Evolutionary conservation across 768 basidiomycete species (phyloP), one percentile per base, ranked within the genome.

Genomic region (Hygrocybe punicea): DNA sequence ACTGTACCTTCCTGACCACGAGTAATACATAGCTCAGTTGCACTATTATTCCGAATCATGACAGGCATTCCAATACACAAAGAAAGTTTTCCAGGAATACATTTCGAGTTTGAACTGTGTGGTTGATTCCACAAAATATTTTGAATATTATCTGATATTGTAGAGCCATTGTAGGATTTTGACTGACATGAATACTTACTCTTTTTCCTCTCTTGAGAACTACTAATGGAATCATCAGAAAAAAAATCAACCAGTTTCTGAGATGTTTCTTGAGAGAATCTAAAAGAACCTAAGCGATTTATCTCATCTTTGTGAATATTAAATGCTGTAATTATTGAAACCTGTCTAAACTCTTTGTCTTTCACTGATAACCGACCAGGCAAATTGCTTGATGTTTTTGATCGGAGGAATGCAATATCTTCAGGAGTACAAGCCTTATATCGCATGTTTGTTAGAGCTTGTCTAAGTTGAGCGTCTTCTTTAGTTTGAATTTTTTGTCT

Each of bases 251-350:
- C 36, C 0, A 74, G 47, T 2, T 4, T 4, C 8, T 29, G 29
- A 21, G 14, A 57, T 71, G 71, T 67, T 21, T 76, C 74, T 16
- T 34, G 9, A 6, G 76, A 70, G 68, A 75, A 79, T 16, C 68
- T 56, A 11, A 51, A 8, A 16, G 53, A 35, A 1, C 73, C 73
- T 1, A 71, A 4, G 9, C 60, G 17, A 62, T 79, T 79, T 0
- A 77, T 67, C 51, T 63, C 56, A 60, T 78, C 77, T 56, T 73
- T 71, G 21, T 73, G 65, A 10, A 62, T 23, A 67, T 77, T 78
- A 14, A 59, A 58, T 3, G 67, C 65, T 2, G 73, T 76, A 25
- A 80, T 79, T 13, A 78, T 65, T 2, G 76, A 69, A 1, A 73
- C 64, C 64, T 74, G 59, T 23, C 67, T 29, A 51, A 75, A 78